A percentile compares a stretch with the other conserved stretches of the same genome.
Evolutionary conservation across 2,329 filamentous ascomycete genomes (phyloP).

Genomic region (Nemania sp.): DNA sequence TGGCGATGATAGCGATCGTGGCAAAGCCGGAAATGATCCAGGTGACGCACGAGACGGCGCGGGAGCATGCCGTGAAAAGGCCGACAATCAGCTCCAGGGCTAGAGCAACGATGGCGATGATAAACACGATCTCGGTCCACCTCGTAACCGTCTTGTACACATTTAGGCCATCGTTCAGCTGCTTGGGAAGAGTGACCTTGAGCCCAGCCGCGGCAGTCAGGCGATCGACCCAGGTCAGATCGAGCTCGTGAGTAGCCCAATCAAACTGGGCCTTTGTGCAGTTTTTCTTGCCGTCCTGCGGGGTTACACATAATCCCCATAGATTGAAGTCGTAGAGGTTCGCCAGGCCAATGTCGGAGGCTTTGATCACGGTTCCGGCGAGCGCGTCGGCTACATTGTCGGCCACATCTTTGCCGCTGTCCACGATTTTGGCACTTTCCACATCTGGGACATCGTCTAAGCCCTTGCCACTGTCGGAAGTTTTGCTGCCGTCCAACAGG

Average conservation of each 20-base stretch:
- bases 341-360: slow-evolving; percentile 63
- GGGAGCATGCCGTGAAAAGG: slow-evolving; percentile 80
- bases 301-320: slow-evolving; percentile 82
- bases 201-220: slow-evolving; percentile 53
- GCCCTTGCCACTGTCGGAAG: no score
- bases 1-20: slow-evolving; percentile 58
- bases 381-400: slow-evolving; percentile 20
- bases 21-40: slow-evolving; percentile 74
- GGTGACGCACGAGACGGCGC: slow-evolving; percentile 79
- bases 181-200: slow-evolving; percentile 68
- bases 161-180: slow-evolving; percentile 69
- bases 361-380: slow-evolving; percentile 57
- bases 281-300: slow-evolving; percentile 58
- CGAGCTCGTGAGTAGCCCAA: slow-evolving; percentile 76
- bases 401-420: slow-evolving; percentile 8
- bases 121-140: slow-evolving; percentile 83
- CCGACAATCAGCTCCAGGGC: slow-evolving; percentile 75
- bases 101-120: slow-evolving; percentile 73
- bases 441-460: no score
- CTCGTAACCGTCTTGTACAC: slow-evolving; percentile 74
- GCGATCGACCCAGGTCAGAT: slow-evolving; percentile 48
- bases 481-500: slow-evolving; percentile 9
- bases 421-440: no score
- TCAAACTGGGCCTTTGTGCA: slow-evolving; percentile 75
- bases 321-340: slow-evolving; percentile 82